These are phyloP conservation scores for Camellia lanceoleosa DNA, from an alignment of 148 eudicot genomes.

Conservation along the genomic window DNA sequence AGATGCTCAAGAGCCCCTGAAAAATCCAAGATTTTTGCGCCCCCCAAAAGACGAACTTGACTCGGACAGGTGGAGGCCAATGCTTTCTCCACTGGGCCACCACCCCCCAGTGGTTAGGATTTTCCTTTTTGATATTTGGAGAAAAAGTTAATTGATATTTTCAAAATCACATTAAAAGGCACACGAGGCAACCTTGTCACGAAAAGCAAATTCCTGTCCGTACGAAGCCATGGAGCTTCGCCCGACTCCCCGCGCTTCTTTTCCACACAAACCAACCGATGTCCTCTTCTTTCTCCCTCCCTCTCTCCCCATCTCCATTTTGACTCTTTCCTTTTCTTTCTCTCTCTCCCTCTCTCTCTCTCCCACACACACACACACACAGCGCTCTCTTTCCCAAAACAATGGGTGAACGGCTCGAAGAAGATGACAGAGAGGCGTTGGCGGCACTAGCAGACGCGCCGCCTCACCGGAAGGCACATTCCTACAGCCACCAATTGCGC, in stretches of 20 bases:
- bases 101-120: too few relatives aligned
- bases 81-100: too few relatives aligned
- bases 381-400: too few relatives aligned
- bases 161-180: too few relatives aligned
- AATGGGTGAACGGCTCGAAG: slow-evolving; percentile 47
- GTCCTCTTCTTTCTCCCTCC: not conserved
- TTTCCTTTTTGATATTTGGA: too few relatives aligned
- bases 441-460: slow-evolving; percentile 31
- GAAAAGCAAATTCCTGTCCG: slow-evolving; percentile 14
- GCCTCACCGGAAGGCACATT: slow-evolving; percentile 38
- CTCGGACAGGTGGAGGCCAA: too few relatives aligned
- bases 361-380: too few relatives aligned
- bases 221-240: slow-evolving; percentile 17
- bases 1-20: too few relatives aligned
- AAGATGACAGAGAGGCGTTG: slow-evolving; percentile 46
- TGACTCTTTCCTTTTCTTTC: slow-evolving; percentile 29
- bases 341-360: not conserved
- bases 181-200: too few relatives aligned
- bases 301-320: slow-evolving; percentile 19
- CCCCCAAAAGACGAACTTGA: too few relatives aligned
- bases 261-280: not conserved
- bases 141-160: too few relatives aligned
- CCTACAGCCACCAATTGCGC: slow-evolving; percentile 59
- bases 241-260: slow-evolving; percentile 17
- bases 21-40: too few relatives aligned